Conservation (phyloP, 2,329 filamentous ascomycete genomes). For the Colletotrichum ledebouriae region DNA sequence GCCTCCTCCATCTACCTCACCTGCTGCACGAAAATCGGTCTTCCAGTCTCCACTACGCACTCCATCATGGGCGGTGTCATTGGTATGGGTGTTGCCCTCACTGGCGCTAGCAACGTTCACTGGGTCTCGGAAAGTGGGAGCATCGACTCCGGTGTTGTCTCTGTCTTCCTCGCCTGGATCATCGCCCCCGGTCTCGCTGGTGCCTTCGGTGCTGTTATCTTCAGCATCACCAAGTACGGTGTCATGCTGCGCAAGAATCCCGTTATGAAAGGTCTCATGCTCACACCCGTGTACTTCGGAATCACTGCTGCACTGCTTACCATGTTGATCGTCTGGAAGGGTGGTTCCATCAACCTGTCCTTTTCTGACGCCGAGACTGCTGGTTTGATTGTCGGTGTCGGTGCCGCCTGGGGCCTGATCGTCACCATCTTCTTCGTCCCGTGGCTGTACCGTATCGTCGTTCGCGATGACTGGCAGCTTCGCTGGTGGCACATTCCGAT, state of each 20-base stretch:
- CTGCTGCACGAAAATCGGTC: constrained; percentile 52
- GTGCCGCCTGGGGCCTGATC: constrained; percentile 59
- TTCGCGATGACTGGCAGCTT: constrained; percentile 69
- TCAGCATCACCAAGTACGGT: constrained; percentile 57
- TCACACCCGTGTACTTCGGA: constrained; percentile 69
- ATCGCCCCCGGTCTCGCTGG: constrained; percentile 62
- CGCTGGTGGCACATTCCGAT: constrained; percentile 63
- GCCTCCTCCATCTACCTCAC: constrained; percentile 58
- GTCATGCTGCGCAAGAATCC: constrained; percentile 59
- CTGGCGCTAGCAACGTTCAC: constrained; percentile 56
- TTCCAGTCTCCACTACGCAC: constrained; percentile 61
- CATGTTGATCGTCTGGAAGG: constrained; percentile 44
- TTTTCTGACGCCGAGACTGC: constrained; percentile 53
- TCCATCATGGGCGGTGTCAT: constrained; percentile 60
- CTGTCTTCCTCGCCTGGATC: constrained; percentile 61
- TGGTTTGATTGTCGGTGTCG: constrained; percentile 64
- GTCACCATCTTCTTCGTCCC: constrained; percentile 64
- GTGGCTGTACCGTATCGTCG: constrained; percentile 65
- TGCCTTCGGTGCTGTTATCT: constrained; percentile 58
- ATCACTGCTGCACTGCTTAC: constrained; percentile 57
- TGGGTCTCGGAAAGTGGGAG: constrained; percentile 52
- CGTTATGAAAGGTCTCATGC: constrained; percentile 55
- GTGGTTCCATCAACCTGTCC: constrained; percentile 39
- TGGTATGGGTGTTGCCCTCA: constrained; percentile 59
- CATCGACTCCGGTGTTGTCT: constrained; percentile 55